Base-by-base conservation (phyloP, 805 yeast genomes). In the Cyberlindnera misumaiensis region DNA sequence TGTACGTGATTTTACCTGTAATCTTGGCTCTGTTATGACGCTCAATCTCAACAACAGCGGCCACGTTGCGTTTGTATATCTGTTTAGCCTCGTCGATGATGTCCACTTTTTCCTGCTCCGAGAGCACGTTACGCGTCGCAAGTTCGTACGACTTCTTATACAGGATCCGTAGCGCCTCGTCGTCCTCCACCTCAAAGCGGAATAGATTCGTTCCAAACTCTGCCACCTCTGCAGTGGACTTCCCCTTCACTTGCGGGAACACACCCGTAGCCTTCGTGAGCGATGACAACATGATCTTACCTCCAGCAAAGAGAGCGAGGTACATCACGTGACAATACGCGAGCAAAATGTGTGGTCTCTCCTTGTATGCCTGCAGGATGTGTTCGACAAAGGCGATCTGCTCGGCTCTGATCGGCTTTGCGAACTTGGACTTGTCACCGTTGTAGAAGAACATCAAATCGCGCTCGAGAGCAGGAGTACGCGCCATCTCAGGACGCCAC, bases 241-340 rank as follows among this genome's bases (percentile, higher is more conserved):
- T 66, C 20, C 85, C 86, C 39, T 74, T 74, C 34, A 80, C 73
- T 48, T 80, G 79, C 9, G 95, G 94, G 69, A 83, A 83, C 40
- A 84, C 60, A 3, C 88, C 85, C 5, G 80, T 63, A 17, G 87
- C 80, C 51, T 72, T 75, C 36, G 79, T 66, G 22, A 85, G 60
- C 13, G 78, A 73, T 0, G 88, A 77, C 43, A 80, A 65, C 75
- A 86, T 70, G 26, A 85, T 67, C 45, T 79, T 68, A 13, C 94
- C 95, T 36, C 95, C 95, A 2, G 95, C 95, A 64, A 85, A 85
- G 36, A 85, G 69, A 0, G 93, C 95, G 53, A 85, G 63, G 60
- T 85, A 85, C 76, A 85, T 71, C 34, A 83, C 93, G 56, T 85
- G 95, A 65, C 86, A 75, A 59, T 85, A 85, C 5, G 95, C 93